These are phyloP conservation scores for Mycena sp. DNA, from an alignment of 1,284 basidiomycete species.

Conservation along the genomic window DNA sequence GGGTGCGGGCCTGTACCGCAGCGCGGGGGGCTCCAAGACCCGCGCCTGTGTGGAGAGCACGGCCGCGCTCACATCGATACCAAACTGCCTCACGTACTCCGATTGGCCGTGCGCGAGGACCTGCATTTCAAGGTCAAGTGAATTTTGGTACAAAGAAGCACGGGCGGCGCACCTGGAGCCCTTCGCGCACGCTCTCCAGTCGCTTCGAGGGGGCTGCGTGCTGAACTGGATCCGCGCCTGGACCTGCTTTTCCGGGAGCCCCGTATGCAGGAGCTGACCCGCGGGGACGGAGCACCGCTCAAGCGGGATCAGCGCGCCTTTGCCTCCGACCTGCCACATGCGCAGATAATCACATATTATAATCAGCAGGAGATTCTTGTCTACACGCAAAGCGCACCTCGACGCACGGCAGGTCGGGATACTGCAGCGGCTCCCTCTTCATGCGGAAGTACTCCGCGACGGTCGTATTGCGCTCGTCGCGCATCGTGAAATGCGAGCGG, in stretches of 20 bases:
- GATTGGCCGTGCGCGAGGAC: slow-evolving; percentile 75
- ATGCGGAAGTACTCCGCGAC: slow-evolving; percentile 70
- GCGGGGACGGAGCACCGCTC: slow-evolving; percentile 71
- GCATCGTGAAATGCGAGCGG: slow-evolving; percentile 61
- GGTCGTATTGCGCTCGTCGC: slow-evolving; percentile 60
- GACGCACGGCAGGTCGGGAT: slow-evolving; percentile 68
- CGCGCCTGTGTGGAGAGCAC: slow-evolving; percentile 65
- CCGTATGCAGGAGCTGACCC: slow-evolving; percentile 80
- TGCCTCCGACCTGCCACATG: slow-evolving; percentile 44
- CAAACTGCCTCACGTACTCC: slow-evolving; percentile 75
- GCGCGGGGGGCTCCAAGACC: slow-evolving; percentile 64
- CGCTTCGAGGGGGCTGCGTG: slow-evolving; percentile 64
- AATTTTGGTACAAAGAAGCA: neutral
- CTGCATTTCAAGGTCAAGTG: slow-evolving; percentile 40
- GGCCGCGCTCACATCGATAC: slow-evolving; percentile 62
- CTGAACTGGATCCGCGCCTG: slow-evolving; percentile 60
- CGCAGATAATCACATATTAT: slow-evolving; percentile 38
- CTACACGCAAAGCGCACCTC: slow-evolving; percentile 54
- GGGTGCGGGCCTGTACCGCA: slow-evolving; percentile 63
- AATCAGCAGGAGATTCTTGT: slow-evolving; percentile 34
- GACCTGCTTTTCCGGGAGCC: slow-evolving; percentile 73
- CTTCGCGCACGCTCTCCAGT: slow-evolving; percentile 61
- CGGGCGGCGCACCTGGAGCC: slow-evolving; percentile 46
- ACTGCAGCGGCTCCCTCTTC: slow-evolving; percentile 58
- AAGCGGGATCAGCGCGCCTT: slow-evolving; percentile 57